phyloP scores from a whole-genome alignment of 2,329 filamentous ascomycete genomes.

The Colletotrichum godetiae region DNA sequence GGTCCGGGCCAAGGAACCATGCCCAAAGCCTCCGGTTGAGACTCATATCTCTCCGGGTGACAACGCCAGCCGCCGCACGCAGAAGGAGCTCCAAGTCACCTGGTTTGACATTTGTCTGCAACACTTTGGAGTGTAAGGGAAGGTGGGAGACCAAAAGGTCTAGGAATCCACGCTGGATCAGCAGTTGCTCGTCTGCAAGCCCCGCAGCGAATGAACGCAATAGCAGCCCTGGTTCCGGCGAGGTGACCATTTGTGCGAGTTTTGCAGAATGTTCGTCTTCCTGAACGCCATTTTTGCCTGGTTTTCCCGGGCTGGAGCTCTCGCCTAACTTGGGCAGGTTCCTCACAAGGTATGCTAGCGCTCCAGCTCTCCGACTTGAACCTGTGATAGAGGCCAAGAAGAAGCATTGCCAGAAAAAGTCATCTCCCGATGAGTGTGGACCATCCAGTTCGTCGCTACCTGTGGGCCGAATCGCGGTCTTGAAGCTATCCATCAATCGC shows the following conservation, averaged over 20 bases:
- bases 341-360: slow-evolving; percentile 85
- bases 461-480: slow-evolving; percentile 70
- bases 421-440: slow-evolving; percentile 73
- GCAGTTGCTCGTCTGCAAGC: slow-evolving; percentile 84
- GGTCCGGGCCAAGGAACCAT: slow-evolving; percentile 90
- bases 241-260: slow-evolving; percentile 75
- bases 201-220: slow-evolving; percentile 93
- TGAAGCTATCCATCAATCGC: slow-evolving; percentile 81
- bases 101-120: slow-evolving; percentile 79
- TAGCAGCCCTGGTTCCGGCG: slow-evolving; percentile 90
- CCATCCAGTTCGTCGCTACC: slow-evolving; percentile 61
- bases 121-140: slow-evolving; percentile 82
- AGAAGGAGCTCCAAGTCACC: slow-evolving; percentile 86
- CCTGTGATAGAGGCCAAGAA: slow-evolving; percentile 95
- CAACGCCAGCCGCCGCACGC: slow-evolving; percentile 85
- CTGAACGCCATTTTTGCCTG: slow-evolving; percentile 41
- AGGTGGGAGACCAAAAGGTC: slow-evolving; percentile 92
- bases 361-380: slow-evolving; percentile 84
- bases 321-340: slow-evolving; percentile 79
- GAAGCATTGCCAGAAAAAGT: slow-evolving; percentile 98
- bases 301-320: slow-evolving; percentile 43
- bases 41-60: slow-evolving; percentile 94
- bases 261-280: slow-evolving; percentile 63
- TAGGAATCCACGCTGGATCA: slow-evolving; percentile 94
- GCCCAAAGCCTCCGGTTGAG: slow-evolving; percentile 94